Evolutionary conservation across 2,329 filamentous ascomycete genomes (phyloP).

Genomic region (Blastomyces parvus): DNA sequence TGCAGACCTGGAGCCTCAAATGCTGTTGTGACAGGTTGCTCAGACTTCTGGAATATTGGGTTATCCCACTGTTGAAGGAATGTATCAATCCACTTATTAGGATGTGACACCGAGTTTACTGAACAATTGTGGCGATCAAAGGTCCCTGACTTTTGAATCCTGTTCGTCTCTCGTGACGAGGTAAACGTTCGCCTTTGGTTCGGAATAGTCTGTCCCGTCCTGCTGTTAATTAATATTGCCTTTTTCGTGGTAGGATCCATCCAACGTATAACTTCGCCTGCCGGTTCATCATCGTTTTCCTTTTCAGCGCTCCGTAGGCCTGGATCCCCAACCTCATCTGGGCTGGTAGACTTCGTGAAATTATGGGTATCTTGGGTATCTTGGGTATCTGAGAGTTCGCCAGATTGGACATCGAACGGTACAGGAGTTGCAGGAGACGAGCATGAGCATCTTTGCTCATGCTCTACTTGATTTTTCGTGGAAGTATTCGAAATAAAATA

Average conservation of each 20-base stretch:
- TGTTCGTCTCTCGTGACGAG: conserved; percentile 13
- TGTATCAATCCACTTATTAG: conserved; percentile 49
- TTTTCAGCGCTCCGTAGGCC: conserved; percentile 1
- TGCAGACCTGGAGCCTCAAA: conserved; percentile 18
- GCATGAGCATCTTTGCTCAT: not conserved
- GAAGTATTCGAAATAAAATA: not conserved
- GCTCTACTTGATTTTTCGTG: not conserved
- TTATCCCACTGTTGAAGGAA: conserved; percentile 63
- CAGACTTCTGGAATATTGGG: conserved; percentile 55
- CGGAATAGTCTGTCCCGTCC: conserved; percentile 27
- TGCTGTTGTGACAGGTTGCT: conserved; percentile 36
- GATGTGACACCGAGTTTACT: conserved; percentile 1
- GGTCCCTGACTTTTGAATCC: conserved; percentile 11
- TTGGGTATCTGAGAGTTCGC: not conserved
- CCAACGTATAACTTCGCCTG: conserved; percentile 42
- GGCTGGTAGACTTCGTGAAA: not conserved
- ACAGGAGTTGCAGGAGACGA: not conserved
- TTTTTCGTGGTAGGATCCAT: conserved; percentile 48
- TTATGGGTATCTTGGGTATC: not conserved
- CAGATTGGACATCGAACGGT: not conserved
- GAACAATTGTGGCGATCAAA: not conserved
- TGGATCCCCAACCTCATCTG: not conserved
- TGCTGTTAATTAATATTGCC: conserved; percentile 25
- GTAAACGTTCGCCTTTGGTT: conserved; percentile 11
- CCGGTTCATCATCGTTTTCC: conserved; percentile 3